Conservation (phyloP, 768 basidiomycete genomes). For the Rhizopogon rudus region DNA sequence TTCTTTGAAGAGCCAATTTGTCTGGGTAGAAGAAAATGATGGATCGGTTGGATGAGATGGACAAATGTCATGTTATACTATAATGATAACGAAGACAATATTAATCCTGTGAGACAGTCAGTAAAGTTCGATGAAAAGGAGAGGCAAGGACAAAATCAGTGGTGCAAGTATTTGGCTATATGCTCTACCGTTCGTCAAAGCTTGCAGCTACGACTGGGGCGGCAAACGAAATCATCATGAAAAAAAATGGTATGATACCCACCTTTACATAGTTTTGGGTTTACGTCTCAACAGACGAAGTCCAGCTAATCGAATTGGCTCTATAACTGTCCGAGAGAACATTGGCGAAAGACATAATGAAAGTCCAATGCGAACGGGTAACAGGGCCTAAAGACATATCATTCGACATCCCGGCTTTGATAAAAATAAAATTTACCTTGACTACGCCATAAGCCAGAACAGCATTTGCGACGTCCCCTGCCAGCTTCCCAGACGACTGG, state of each 20-base stretch:
- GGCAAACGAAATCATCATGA: conserved; percentile 63
- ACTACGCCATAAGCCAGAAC: conserved; percentile 76
- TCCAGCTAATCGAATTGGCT: conserved; percentile 43
- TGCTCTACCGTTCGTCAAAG: conserved; percentile 67
- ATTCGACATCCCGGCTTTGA: neutral
- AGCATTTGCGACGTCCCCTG: conserved; percentile 78
- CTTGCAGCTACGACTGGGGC: conserved; percentile 67
- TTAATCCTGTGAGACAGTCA: neutral
- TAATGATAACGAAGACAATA: neutral
- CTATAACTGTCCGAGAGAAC: conserved; percentile 63
- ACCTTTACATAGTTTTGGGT: conserved; percentile 13
- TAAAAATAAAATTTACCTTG: conserved; percentile 48
- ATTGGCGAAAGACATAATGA: conserved; percentile 71
- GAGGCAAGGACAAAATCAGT: conserved; percentile 37
- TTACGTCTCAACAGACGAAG: conserved; percentile 8
- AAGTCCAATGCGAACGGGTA: conserved; percentile 56
- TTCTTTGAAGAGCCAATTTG: conserved; percentile 22
- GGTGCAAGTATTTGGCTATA: conserved; percentile 62
- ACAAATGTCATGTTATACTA: too few species aligned
- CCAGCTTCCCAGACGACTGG: conserved; percentile 39
- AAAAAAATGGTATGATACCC: conserved; percentile 17
- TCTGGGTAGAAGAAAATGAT: conserved; percentile 15
- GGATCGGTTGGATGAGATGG: too few species aligned
- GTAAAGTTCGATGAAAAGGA: neutral
- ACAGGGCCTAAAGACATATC: conserved; percentile 45